Evolutionary conservation across 176 grass and related monocot genomes (phyloP).

Genomic region (Bothriochloa decipiens): DNA sequence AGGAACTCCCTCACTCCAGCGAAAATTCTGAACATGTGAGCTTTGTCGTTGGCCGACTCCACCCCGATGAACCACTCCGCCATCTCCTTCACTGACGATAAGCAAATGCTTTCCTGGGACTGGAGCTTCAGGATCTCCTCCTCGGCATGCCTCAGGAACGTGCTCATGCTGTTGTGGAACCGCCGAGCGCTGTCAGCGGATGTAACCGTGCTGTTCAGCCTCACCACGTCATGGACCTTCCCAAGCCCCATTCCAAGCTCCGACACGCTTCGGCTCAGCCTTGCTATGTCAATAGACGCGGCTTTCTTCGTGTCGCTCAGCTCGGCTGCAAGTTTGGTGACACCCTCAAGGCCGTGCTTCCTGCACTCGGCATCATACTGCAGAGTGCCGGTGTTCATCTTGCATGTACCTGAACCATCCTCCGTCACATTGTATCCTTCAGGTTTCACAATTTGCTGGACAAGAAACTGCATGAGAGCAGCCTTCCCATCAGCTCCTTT

Average conservation of each 20-base stretch:
- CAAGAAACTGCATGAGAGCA: conserved; percentile 70
- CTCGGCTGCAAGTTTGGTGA: conserved; percentile 55
- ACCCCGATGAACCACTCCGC: conserved; percentile 70
- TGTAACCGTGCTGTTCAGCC: conserved; percentile 49
- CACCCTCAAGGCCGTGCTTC: conserved; percentile 61
- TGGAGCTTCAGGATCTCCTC: conserved; percentile 76
- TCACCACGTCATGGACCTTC: conserved; percentile 69
- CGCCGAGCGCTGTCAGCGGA: conserved; percentile 33
- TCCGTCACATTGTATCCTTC: conserved; percentile 46
- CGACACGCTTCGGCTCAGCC: conserved; percentile 50
- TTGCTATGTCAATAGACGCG: conserved; percentile 55
- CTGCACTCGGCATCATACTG: conserved; percentile 42
- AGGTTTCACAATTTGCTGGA: conserved; percentile 76
- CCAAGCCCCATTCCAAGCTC: conserved; percentile 69
- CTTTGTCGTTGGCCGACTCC: conserved; percentile 42
- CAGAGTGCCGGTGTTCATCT: background rate
- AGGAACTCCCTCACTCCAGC: conserved; percentile 66
- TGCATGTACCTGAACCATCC: background rate
- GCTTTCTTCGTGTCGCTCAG: conserved; percentile 79
- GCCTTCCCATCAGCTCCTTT: conserved; percentile 85
- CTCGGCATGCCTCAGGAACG: conserved; percentile 75
- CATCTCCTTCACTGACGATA: conserved; percentile 69
- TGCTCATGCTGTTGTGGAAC: conserved; percentile 65
- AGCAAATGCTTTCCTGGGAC: conserved; percentile 63
- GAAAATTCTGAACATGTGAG: conserved; percentile 61